A percentile compares a stretch with the other conserved stretches of the same genome.
Conservation (phyloP, 2,329 filamentous ascomycete species). For the Xylariaceae sp. region DNA sequence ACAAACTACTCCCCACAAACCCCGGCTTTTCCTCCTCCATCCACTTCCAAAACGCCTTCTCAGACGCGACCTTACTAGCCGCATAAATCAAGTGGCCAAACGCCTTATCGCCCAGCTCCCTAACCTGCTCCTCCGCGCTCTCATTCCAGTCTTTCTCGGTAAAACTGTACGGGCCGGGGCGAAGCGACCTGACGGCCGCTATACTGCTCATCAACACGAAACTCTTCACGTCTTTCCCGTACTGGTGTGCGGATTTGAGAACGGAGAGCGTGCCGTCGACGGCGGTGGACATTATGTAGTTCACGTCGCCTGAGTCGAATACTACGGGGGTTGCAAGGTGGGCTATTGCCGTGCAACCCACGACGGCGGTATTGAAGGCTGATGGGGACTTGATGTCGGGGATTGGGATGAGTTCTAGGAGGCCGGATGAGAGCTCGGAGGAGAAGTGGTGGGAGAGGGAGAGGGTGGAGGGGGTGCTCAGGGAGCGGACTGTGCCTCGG, state of each 20-base stretch:
- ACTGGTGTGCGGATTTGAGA: slow-evolving; percentile 15
- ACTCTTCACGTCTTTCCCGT: slow-evolving; percentile 3
- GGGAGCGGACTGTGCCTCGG: slow-evolving; percentile 30
- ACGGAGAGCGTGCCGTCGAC: slow-evolving; percentile 15
- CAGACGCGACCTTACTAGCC: slow-evolving; percentile 32
- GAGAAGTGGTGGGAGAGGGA: slow-evolving; percentile 15
- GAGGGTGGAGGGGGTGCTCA: slow-evolving; percentile 15
- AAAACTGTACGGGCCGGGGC: neutral
- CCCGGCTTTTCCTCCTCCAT: slow-evolving; percentile 33
- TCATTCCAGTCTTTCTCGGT: slow-evolving; percentile 14
- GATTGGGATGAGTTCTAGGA: slow-evolving; percentile 27
- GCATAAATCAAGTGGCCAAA: slow-evolving; percentile 24
- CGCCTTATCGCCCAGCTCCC: slow-evolving; percentile 13
- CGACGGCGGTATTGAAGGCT: slow-evolving; percentile 35
- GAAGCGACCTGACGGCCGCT: slow-evolving; percentile 18
- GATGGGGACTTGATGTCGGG: slow-evolving; percentile 30
- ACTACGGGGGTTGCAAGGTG: slow-evolving; percentile 20
- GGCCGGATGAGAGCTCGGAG: slow-evolving; percentile 4
- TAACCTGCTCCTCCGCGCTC: slow-evolving; percentile 2
- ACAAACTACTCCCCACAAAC: slow-evolving; percentile 31
- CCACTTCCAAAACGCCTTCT: slow-evolving; percentile 35
- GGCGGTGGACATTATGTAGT: slow-evolving; percentile 17
- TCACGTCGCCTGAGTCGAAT: slow-evolving; percentile 16
- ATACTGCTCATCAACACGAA: slow-evolving; percentile 23
- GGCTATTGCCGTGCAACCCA: slow-evolving; percentile 24